Conservation (phyloP, 2,329 filamentous ascomycete species). For the Penicillium hordei region DNA sequence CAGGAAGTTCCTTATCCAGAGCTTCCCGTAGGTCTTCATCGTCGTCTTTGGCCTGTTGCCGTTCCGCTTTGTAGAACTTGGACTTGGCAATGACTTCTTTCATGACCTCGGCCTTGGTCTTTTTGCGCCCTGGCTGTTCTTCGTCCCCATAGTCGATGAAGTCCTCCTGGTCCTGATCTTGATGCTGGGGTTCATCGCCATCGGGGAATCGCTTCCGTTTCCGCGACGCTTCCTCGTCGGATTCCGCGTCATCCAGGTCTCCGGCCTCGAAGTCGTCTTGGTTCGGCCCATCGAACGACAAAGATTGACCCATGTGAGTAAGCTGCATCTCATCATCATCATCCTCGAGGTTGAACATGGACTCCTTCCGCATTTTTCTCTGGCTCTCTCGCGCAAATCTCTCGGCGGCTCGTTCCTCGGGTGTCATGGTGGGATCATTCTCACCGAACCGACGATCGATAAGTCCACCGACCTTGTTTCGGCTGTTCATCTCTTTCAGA, state of each 20-base stretch:
- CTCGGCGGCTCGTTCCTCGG: constrained; percentile 88
- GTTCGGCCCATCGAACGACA: constrained; percentile 61
- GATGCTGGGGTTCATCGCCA: constrained; percentile 19
- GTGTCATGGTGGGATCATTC: constrained; percentile 88
- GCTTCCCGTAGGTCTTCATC: constrained; percentile 84
- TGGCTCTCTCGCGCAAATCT: constrained; percentile 88
- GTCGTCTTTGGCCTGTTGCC: constrained; percentile 87
- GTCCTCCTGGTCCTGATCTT: constrained; percentile 45
- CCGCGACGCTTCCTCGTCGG: constrained; percentile 58
- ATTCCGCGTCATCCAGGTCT: constrained; percentile 57
- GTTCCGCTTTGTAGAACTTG: constrained; percentile 90
- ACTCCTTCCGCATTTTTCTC: constrained; percentile 70
- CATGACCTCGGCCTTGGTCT: constrained; percentile 96
- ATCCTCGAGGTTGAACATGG: constrained; percentile 88
- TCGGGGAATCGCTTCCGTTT: constrained; percentile 52
- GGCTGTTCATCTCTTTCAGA: constrained; percentile 82
- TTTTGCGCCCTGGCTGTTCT: constrained; percentile 76
- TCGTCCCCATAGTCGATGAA: constrained; percentile 50
- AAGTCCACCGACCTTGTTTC: constrained; percentile 89
- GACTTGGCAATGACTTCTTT: constrained; percentile 97
- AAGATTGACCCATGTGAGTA: constrained; percentile 78
- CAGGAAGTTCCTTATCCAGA: constrained; percentile 78
- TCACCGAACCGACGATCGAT: constrained; percentile 93
- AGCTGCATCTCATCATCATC: constrained; percentile 69
- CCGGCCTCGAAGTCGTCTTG: constrained; percentile 78